These are phyloP conservation scores for Aspergillus persii DNA, from an alignment of 2,329 filamentous ascomycete genomes.

Conservation along the genomic window DNA sequence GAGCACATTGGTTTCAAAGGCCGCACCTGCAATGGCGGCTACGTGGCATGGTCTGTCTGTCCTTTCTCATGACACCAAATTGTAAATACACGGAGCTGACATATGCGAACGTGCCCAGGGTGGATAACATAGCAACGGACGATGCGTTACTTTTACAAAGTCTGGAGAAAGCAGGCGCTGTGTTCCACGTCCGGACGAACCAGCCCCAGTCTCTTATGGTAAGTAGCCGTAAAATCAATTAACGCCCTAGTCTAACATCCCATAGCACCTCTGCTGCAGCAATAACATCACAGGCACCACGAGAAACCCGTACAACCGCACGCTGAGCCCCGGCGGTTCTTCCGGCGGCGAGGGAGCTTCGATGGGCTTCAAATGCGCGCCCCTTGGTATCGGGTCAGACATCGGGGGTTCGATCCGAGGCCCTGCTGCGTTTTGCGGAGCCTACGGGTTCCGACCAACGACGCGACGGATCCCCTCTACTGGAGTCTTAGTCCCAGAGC, in stretches of 20 bases:
- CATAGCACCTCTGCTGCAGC: constrained; percentile 35
- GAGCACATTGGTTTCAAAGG: constrained; percentile 62
- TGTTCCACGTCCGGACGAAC: constrained; percentile 46
- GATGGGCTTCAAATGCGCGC: constrained; percentile 41
- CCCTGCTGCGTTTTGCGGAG: constrained; percentile 46
- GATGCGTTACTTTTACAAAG: constrained; percentile 35
- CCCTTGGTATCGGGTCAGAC: constrained; percentile 47
- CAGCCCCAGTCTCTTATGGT: constrained; percentile 43
- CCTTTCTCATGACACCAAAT: not conserved
- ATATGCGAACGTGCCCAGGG: constrained; percentile 21
- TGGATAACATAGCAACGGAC: constrained; percentile 33
- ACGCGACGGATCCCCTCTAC: constrained; percentile 31
- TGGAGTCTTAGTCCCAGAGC: constrained; percentile 27
- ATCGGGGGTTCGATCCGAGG: constrained; percentile 48
- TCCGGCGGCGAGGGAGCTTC: constrained; percentile 47
- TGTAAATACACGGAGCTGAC: not conserved
- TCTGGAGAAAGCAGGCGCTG: constrained; percentile 38
- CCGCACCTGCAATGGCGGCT: constrained; percentile 35
- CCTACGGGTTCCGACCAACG: constrained; percentile 46
- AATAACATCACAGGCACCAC: constrained; percentile 44
- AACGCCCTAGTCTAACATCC: constrained; percentile 4
- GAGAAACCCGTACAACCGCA: constrained; percentile 41
- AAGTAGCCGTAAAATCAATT: not conserved
- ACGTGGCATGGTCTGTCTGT: constrained; percentile 35
- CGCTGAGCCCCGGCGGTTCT: constrained; percentile 42